Evolutionary conservation across 1,284 basidiomycete species (phyloP).

Genomic region (Schizopora paradoxa): DNA sequence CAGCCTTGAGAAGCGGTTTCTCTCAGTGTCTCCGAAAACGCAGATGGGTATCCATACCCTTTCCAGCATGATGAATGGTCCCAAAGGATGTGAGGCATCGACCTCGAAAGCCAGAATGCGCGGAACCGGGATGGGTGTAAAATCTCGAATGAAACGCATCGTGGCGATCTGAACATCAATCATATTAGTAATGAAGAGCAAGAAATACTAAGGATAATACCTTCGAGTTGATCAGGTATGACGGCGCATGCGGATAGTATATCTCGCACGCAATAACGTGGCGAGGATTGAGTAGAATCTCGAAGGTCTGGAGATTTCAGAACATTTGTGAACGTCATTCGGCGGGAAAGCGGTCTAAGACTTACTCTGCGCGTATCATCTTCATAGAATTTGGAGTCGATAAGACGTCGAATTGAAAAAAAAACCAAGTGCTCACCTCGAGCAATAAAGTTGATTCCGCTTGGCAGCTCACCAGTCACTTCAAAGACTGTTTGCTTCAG

Average conservation of each 20-base stretch:
- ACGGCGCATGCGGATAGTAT: conserved; percentile 19
- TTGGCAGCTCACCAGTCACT: conserved; percentile 14
- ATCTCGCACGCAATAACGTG: conserved; percentile 23
- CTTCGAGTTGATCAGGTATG: conserved; percentile 27
- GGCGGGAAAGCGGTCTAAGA: conserved; percentile 3
- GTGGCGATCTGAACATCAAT: conserved; percentile 26
- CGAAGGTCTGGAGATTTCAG: conserved; percentile 22
- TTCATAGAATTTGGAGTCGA: conserved; percentile 5
- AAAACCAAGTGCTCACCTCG: conserved; percentile 19
- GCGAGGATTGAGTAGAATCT: conserved; percentile 24
- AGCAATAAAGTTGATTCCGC: conserved; percentile 22
- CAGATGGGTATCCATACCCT: conserved; percentile 20
- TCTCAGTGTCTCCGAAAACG: too few species aligned
- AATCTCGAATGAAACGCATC: conserved; percentile 25
- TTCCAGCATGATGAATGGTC: conserved; percentile 24
- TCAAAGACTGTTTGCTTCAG: conserved; percentile 21
- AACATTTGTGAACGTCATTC: neutral
- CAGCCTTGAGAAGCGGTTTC: conserved; percentile 18
- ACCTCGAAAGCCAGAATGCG: conserved; percentile 22
- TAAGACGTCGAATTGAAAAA: neutral
- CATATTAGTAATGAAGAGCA: neutral
- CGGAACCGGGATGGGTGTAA: conserved; percentile 27
- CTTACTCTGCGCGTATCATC: conserved; percentile 26
- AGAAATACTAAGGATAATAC: conserved; percentile 16
- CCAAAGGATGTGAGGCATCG: conserved; percentile 18